Base-by-base conservation (phyloP, 805 yeast genomes). In the fission yeast (Schizosaccharomyces pombe) region DNA sequence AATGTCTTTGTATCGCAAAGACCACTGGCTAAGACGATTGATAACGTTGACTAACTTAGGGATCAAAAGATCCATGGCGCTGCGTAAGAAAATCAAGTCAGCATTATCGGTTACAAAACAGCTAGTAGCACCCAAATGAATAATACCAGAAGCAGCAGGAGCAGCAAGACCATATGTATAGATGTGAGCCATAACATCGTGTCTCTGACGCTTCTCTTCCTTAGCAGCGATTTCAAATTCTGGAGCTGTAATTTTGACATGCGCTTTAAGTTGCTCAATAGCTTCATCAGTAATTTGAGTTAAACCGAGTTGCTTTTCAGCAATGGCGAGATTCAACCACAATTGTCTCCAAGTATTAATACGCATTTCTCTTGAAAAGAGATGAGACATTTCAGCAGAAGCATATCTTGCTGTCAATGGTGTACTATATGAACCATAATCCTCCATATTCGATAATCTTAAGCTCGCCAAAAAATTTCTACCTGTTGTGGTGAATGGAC, bases 151-250 rank as follows among this genome's bases (percentile, higher is more conserved):
- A 34, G 98, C 98, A 5, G 81, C 82, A 19, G 98, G 98, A 63
- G 94, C 84, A 14, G 84, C 78, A 62, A 80, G 75, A 60, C 98
- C 98, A 67, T 83, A 91, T 56, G 82, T 84, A 66, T 91, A 98
- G 56, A 91, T 98, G 63, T 91, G 98, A 56, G 97, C 95, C 98
- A 91, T 91, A 62, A 91, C 98, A 66, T 91, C 98, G 69, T 91
- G 98, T 73, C 98, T 83, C 56, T 91, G 97, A 67, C 82, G 86
- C 54, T 97, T 95, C 70, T 91, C 98, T 71, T 91, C 96, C 61
- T 76, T 78, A 56, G 87, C 72, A 47, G 98, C 97, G 56, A 73
- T 82, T 56, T 74, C 85, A 59, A 91, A 85, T 64, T 93, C 97
- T 61, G 84, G 93, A 67, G 89, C 96, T 6, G 95, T 80, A 70